Evolutionary conservation across 73 alveolate species (phyloP), one percentile per base, ranked within the genome.

Genomic region (Paraurostyla sp.): DNA sequence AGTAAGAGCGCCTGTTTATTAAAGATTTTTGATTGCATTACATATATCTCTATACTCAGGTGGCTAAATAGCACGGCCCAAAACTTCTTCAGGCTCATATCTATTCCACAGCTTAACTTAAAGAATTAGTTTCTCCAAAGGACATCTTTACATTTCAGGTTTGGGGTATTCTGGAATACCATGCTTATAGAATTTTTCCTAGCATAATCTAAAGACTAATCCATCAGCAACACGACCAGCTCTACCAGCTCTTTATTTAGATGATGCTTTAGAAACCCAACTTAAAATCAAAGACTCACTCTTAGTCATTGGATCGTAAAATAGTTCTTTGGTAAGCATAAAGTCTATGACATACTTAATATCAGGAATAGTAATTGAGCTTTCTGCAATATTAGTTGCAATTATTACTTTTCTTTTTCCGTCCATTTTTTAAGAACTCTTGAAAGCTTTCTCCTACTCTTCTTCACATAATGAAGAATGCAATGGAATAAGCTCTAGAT

Each of bases 341-440:
- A 98, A 97, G 90, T 98, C 99, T 63, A 98, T 93, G 29, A 98
- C 98, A 58, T 93, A 97, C 76, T 86, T 91, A 54, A 97, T 94
- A 80, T 98, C 99, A 13, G 99, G 98, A 11, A 98, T 95, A 13
- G 99, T 98, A 42, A 98, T 96, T 4, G 99, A 95, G 75, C 99
- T 95, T 92, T 98, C 99, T 35, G 99, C 99, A 13, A 98, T 97
- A 89, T 98, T 98, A 0, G 99, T 98, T 0, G 99, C 97, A 29
- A 98, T 85, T 15, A 98, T 98, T 35, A 98, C 95, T 80, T 97
- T 97, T 65, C 99, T 88, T 87, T 92, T 93, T 40, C 82, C 83
- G 22, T 78, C 83, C 80, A 41, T 59, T 30, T 52, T 50, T 27
- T 56, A 51, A 23, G 91, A 48, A 46, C 87, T 63, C 59, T 51